A percentile compares a stretch with the other conserved stretches of the same genome.
Conservation (phyloP, 805 yeast genomes). For the Metschnikowia kofuensis region DNA sequence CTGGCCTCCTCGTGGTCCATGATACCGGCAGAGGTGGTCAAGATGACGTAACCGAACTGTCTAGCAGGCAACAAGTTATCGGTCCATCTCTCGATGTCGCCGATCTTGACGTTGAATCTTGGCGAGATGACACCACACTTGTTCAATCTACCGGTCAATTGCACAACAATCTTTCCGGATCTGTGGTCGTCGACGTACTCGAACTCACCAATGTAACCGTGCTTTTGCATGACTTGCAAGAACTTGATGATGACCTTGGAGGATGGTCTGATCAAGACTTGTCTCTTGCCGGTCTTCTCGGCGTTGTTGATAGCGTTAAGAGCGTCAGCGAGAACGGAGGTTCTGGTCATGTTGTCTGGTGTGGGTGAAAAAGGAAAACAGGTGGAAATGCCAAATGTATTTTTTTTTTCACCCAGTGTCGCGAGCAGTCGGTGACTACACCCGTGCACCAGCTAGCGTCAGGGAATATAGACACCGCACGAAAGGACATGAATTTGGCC, state of each 20-base stretch:
- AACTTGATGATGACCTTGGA: slow-evolving; percentile 33
- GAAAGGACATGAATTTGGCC: background rate
- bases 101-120: slow-evolving; percentile 95
- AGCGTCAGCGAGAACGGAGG: slow-evolving; percentile 36
- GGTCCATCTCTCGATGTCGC: slow-evolving; percentile 97
- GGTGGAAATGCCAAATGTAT: background rate
- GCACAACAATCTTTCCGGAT: slow-evolving; percentile 37
- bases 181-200: slow-evolving; percentile 37
- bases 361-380: background rate
- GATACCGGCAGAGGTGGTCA: slow-evolving; percentile 98
- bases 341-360: slow-evolving; percentile 27
- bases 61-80: slow-evolving; percentile 98
- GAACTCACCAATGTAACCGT: slow-evolving; percentile 37
- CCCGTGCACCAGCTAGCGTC: slow-evolving; percentile 11
- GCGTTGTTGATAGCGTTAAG: slow-evolving; percentile 36
- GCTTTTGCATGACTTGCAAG: slow-evolving; percentile 31
- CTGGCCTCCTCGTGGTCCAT: slow-evolving; percentile 99
- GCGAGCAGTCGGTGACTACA: slow-evolving; percentile 2
- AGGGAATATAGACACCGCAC: slow-evolving; percentile 2
- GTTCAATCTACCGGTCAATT: slow-evolving; percentile 42
- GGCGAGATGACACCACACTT: slow-evolving; percentile 99
- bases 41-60: slow-evolving; percentile 97
- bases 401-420: slow-evolving; percentile 7
- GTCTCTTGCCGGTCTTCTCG: slow-evolving; percentile 37
- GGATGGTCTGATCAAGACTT: slow-evolving; percentile 36